phyloP scores from a whole-genome alignment of 371 early-diverging fungal species.

The Apophysomyces sp. region DNA sequence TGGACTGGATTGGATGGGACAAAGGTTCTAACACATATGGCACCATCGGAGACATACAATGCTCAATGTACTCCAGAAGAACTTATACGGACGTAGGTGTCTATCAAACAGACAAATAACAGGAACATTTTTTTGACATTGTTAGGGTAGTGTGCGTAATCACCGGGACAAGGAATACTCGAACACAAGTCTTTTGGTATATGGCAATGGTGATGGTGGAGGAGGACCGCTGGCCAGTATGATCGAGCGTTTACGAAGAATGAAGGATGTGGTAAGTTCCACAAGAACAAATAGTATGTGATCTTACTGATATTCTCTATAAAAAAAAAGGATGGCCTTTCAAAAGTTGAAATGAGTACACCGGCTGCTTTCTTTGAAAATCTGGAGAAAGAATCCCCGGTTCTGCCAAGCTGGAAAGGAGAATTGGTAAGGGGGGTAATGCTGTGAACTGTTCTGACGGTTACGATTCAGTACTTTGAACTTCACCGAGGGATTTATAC shows the following conservation, averaged over 20 bases:
- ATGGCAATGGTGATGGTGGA: constrained; percentile 97
- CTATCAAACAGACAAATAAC: not conserved
- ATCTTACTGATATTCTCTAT: no score
- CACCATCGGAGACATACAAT: constrained; percentile 38
- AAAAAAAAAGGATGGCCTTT: constrained; percentile 72
- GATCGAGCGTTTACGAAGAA: constrained; percentile 77
- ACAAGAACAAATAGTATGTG: not conserved
- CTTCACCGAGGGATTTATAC: constrained; percentile 96
- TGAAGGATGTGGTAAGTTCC: constrained; percentile 62
- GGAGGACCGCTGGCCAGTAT: constrained; percentile 86
- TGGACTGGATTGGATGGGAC: constrained; percentile 54
- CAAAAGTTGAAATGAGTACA: constrained; percentile 65
- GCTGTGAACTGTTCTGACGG: no score
- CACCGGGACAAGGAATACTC: constrained; percentile 81
- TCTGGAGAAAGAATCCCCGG: constrained; percentile 64
- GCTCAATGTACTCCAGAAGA: constrained; percentile 40
- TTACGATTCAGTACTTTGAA: constrained; percentile 74
- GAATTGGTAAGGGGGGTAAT: constrained; percentile 63
- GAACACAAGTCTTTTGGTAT: constrained; percentile 84
- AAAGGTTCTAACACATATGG: constrained; percentile 36
- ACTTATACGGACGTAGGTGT: constrained; percentile 17
- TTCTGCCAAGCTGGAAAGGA: constrained; percentile 87
- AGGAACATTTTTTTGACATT: not conserved
- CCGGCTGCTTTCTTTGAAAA: constrained; percentile 79
- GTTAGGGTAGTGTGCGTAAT: constrained; percentile 60